Base-by-base conservation (phyloP, 306 rosid species). In the Cucurbita ficifolia region DNA sequence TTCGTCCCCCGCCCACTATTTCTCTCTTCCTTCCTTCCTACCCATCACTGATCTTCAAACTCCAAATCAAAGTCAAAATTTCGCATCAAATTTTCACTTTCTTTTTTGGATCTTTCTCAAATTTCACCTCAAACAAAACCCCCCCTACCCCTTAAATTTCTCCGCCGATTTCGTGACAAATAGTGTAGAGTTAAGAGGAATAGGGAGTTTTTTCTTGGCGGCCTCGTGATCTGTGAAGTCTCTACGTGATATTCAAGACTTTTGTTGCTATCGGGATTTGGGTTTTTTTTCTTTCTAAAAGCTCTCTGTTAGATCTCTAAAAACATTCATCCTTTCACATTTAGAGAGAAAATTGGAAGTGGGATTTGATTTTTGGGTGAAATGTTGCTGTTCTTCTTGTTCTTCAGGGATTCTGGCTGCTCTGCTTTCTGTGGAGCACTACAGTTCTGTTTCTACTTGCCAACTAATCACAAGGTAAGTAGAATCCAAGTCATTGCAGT, bases 151-250 rank as follows among this genome's bases (percentile, higher is more conserved):
- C 76, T 53, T 72, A n/a, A 72, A 33, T 72, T 72, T 38, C 76
- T 72, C 76, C 61, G 76, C 54, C 76, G 38, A 72, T 72, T 72
- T 72, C 64, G 76, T 72, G 76, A 72, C 51, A 72, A 72, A 72
- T 72, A 72, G 54, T 72, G 76, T 63, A 4, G 64, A 51, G 18
- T 39, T 72, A 48, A 10, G 19, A 4, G 43, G 49, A 50, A 6
- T 7, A 13, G 40, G 19, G 22, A 12, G 10, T 72, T 72, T 19
- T 51, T 21, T 54, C 39, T 72, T 72, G 42, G 24, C 5, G 12
- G 10, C 17, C 61, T 71, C 75, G 75, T 71, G 48, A 33, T 50
- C 60, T 52, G 43, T 48, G 75, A 48, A 50, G 58, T 45, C 57
- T 43, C 56, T 67, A 21, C 16, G 73, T 48, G 75, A 24, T 29